Percentiles rank a stretch among this genome's conserved stretches.
Evolutionary conservation across 192 early-diverging fungal genomes (phyloP).

Genomic region (Backusella westeae): DNA sequence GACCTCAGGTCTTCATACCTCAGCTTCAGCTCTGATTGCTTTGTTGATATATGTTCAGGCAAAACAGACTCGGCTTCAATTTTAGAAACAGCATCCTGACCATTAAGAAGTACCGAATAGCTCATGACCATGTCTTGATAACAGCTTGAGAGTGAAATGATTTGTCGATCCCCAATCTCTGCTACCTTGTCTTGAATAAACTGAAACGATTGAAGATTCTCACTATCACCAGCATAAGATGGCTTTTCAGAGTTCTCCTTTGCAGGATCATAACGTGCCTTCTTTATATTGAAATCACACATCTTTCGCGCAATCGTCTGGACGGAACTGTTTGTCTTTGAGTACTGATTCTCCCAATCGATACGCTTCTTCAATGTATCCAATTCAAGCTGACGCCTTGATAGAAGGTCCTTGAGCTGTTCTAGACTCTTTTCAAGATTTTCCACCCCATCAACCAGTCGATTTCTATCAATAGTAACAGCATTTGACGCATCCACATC

Average conservation of each 20-base stretch:
- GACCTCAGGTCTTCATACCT: constrained; percentile 12
- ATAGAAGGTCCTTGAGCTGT: constrained; percentile 8
- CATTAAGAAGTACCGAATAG: constrained; percentile 8
- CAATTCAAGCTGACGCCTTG: constrained; percentile 10
- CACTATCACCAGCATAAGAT: constrained; percentile 19
- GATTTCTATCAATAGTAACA: constrained; percentile 27
- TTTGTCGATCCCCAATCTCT: constrained; percentile 28
- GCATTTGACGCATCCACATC: constrained; percentile 32
- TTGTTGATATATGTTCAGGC: constrained; percentile 12
- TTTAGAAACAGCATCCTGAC: neutral
- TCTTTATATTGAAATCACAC: constrained; percentile 36
- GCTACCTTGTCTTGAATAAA: constrained; percentile 20
- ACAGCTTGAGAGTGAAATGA: constrained; percentile 12
- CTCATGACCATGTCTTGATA: constrained; percentile 25
- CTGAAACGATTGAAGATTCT: constrained; percentile 20
- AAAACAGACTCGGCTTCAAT: constrained; percentile 3
- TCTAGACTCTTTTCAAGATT: constrained; percentile 17
- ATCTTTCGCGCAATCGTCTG: constrained; percentile 28
- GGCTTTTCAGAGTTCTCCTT: constrained; percentile 25
- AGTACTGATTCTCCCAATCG: constrained; percentile 28
- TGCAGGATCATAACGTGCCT: constrained; percentile 21
- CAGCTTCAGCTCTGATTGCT: constrained; percentile 19
- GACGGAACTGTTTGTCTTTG: constrained; percentile 27
- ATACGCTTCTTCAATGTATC: constrained; percentile 24
- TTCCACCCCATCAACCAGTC: constrained; percentile 15